Conservation (phyloP, 2,329 filamentous ascomycete genomes). For the Grosmannia serpens region DNA sequence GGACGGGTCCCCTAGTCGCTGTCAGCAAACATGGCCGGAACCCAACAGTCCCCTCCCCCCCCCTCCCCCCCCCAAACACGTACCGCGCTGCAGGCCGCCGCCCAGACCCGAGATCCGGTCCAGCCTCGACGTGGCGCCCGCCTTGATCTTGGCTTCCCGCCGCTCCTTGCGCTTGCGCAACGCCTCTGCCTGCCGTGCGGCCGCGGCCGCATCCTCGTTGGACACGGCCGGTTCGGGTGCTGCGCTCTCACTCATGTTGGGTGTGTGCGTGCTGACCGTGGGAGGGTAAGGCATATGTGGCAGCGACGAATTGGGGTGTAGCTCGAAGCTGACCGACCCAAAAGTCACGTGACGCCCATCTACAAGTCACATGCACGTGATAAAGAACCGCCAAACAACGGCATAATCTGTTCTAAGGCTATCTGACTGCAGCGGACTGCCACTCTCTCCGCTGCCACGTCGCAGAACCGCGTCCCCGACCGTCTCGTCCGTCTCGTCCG, state of each 20-base stretch:
- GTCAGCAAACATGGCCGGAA: too few species aligned
- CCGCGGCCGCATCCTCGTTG: conserved; percentile 31
- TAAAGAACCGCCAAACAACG: too few species aligned
- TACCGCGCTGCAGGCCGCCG: conserved; percentile 40
- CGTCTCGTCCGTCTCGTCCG: too few species aligned
- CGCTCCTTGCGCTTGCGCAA: conserved; percentile 67
- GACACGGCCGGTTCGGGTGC: neutral
- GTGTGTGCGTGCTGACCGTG: neutral
- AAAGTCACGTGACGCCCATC: too few species aligned
- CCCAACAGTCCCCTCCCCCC: neutral
- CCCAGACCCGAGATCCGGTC: conserved; percentile 66
- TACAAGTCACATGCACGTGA: too few species aligned
- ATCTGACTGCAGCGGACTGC: too few species aligned
- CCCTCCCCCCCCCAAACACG: conserved; percentile 5
- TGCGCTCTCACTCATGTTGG: neutral
- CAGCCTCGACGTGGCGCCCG: conserved; percentile 56
- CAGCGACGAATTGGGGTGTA: neutral
- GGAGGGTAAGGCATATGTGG: neutral
- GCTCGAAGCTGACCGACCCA: neutral
- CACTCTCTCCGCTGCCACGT: too few species aligned
- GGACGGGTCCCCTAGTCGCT: neutral
- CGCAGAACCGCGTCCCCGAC: too few species aligned
- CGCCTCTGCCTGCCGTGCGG: conserved; percentile 35
- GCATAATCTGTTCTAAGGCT: too few species aligned
- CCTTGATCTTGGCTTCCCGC: conserved; percentile 66